Evolutionary conservation across 805 yeast species (phyloP).

Genomic region (Maudiozyma pseudohumilis): DNA sequence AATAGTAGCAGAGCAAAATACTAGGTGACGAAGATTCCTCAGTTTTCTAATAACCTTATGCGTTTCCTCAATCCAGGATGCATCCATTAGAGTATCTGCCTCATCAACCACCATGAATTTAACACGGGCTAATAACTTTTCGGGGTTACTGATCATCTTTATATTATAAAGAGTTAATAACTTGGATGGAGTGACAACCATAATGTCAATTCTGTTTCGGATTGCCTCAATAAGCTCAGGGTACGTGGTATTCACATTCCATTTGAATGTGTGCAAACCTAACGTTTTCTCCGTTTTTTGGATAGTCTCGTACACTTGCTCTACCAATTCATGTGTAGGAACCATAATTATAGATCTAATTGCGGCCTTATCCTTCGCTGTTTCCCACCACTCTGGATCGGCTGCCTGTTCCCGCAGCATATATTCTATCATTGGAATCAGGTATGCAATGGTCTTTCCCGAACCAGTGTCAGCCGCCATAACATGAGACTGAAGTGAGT

Average conservation of each 20-base stretch:
- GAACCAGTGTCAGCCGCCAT: conserved; percentile 96
- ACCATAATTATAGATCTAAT: conserved; percentile 68
- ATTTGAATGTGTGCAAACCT: conserved; percentile 40
- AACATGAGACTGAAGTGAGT: conserved; percentile 50
- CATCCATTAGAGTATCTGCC: conserved; percentile 86
- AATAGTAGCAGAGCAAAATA: conserved; percentile 85
- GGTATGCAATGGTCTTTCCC: conserved; percentile 90
- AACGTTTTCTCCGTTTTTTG: conserved; percentile 28
- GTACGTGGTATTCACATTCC: conserved; percentile 55
- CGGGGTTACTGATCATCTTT: conserved; percentile 29
- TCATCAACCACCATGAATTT: conserved; percentile 74
- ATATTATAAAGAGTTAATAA: conserved; percentile 33
- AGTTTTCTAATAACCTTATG: conserved; percentile 41
- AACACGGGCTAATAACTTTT: conserved; percentile 37
- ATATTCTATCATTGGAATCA: conserved; percentile 64
- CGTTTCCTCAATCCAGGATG: conserved; percentile 63
- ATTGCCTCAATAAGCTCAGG: conserved; percentile 39
- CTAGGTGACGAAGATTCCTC: conserved; percentile 48
- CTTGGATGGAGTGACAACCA: conserved; percentile 82
- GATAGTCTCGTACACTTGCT: conserved; percentile 53
- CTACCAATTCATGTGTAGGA: conserved; percentile 84
- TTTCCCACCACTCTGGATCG: conserved; percentile 30
- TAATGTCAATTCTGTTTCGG: conserved; percentile 55
- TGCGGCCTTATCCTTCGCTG: conserved; percentile 30
- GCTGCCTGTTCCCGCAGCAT: conserved; percentile 48